Base-by-base conservation (phyloP, 1,284 basidiomycete species). In the Ceratobasidium sp. region DNA sequence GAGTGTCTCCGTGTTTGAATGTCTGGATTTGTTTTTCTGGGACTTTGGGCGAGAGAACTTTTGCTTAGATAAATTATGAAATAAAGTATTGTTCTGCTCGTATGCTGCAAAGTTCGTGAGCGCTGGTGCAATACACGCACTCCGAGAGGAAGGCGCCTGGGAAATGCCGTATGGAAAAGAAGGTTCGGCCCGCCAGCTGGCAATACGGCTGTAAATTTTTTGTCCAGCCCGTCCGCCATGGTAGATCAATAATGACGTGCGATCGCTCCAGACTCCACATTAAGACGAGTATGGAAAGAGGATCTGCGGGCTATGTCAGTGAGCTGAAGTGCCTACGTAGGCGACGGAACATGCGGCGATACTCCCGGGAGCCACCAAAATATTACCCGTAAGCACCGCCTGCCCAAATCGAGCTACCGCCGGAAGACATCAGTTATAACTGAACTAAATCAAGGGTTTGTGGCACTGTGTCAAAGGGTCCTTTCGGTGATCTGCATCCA, bases 341-440 rank as follows among this genome's bases (percentile, higher is more conserved):
- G 61, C 61, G 61, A 64, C 61, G 61, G 61, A 64, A 64, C 61
- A 53, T 69, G 66, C 10, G 51, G n/a, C n/a, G 51, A n/a, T n/a
- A n/a, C n/a, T n/a, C n/a, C n/a, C n/a, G n/a, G n/a, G n/a, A n/a
- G n/a, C n/a, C 51, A 53, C 28, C 60, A 28, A 55, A 69, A 69
- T 69, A 69, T 64, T 26, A 28, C 49, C 51, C 33, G 51, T 33
- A n/a, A n/a, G 15, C 67, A 69, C 67, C 10, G 51, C 67, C 26
- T 18, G 3, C 28, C 49, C 51, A 20, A 13, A 69, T 40, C 13
- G n/a, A 51, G 33, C 18, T 10, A 55, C 23, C 15, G 40, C 51
- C 26, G 49, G 42, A n/a, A 28, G 23, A 23, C 13, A 39, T 51
- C 61, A 64, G 56, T 23, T 20, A 60, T 6, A 60, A 10, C 42